phyloP scores from a whole-genome alignment of 495 filamentous ascomycete species.

The Penicillium cosmopolitanum region DNA sequence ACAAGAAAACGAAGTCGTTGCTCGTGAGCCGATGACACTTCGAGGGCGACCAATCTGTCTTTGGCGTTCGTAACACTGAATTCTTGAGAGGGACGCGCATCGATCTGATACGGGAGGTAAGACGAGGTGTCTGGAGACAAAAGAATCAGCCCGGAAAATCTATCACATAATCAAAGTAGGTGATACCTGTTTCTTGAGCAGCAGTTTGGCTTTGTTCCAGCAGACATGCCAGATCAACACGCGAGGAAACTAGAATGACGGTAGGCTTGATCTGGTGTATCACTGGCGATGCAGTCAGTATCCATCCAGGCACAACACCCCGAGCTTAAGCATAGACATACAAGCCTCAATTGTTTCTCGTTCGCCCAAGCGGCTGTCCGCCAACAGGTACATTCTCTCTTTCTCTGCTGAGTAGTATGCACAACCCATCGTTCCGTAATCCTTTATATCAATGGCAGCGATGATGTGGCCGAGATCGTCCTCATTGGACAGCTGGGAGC shows the following conservation, averaged over 20 bases:
- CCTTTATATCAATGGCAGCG: constrained; percentile 79
- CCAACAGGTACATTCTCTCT: constrained; percentile 75
- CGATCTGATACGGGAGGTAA: constrained; percentile 68
- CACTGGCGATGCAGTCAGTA: constrained; percentile 46
- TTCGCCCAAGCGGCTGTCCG: constrained; percentile 75
- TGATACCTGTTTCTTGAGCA: constrained; percentile 34
- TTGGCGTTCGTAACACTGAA: constrained; percentile 75
- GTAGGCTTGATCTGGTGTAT: constrained; percentile 81
- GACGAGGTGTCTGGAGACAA: constrained; percentile 39
- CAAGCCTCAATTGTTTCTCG: constrained; percentile 71
- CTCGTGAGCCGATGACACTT: constrained; percentile 41
- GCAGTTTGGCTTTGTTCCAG: constrained; percentile 24
- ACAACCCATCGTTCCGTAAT: constrained; percentile 77
- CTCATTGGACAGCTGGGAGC: constrained; percentile 20
- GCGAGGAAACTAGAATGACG: constrained; percentile 71
- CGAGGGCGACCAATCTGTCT: constrained; percentile 64
- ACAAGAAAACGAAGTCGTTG: constrained; percentile 52
- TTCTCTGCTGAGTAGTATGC: constrained; percentile 81
- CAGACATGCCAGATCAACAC: constrained; percentile 60
- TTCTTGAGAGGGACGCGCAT: constrained; percentile 73
- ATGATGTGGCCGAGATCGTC: constrained; percentile 77
- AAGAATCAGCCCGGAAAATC: background rate
- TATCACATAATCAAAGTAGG: background rate
- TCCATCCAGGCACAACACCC: background rate
- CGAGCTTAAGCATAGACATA: constrained; percentile 36